Evolutionary conservation across 202 grass and related monocot genomes (phyloP), one percentile per base, ranked within the genome.

Genomic region (Schoenoplectus tabernaemontani): DNA sequence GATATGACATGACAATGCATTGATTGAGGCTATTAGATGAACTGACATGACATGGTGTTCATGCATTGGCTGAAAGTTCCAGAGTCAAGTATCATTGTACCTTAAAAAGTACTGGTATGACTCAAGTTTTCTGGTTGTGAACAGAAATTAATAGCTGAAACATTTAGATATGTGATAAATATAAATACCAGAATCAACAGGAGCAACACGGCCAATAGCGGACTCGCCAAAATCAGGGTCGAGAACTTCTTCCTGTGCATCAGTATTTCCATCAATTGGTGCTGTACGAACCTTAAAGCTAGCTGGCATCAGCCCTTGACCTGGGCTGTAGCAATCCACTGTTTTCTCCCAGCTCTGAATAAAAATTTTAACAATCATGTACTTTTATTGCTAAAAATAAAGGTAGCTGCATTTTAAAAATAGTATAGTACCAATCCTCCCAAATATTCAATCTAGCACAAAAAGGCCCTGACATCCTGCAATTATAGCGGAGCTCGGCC

Each of bases 311-410:
- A 98, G 85, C 36, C 95, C 95, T 90, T 98, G 95, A 48, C 95
- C 95, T 83, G 91, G 95, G 81, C 95, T 98, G 77, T 98, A 94
- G 73, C 95, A 98, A 82, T 98, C 95, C 76, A 95, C 96, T 59
- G 96, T 98, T 82, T 98, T 98, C 85, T 98, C 96, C 96, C 96
- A 98, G 83, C 96, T 98, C 96, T 98, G 77, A 12, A 39, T 48
- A 93, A 79, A 57, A 97, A 70, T n/a, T 3, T 46, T 70, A 78
- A 43, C 36, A 78, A 44, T 59, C 60, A 78, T 30, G 15, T 11
- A n/a, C 46, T 50, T 34, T 28, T 17, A 47, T 51, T 51, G 33
- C 59, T 19, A 76, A 78, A 34, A 77, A 50, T 41, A 59, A 5
- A n/a, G n/a, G 22, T 33, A 77, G 57, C 20, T 44, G 71, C 56